Base-by-base conservation (phyloP, 2,329 filamentous ascomycete genomes). In the Fusarium keratoplasticum region DNA sequence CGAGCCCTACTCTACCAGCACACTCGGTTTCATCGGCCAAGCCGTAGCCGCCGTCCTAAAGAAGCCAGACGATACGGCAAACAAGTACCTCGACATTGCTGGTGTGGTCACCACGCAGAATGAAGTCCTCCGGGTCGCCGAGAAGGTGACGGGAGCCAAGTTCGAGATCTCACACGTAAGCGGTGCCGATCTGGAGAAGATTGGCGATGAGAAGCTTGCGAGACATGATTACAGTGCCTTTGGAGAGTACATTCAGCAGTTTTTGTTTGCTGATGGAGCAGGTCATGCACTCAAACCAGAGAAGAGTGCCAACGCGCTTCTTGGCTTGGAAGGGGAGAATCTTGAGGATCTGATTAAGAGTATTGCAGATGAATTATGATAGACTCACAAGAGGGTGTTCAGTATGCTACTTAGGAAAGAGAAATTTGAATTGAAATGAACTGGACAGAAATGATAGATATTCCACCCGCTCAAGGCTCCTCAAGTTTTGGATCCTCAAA, bases 401-500 rank as follows among this genome's bases (percentile, higher is more conserved):
- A 22, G 40, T 2, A 44, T 22, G 7, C 7, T 44, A 22, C 6
- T 11, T 2, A 44, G 2, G 3, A 5, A 44, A 25, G 20, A 44
- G 20, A 44, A 16, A 3, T 7, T 11, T 40, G 36, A n/a, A 38
- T 4, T 10, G 8, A 38, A n/a, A 38, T 35, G 6, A 18, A 18
- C 18, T 40, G n/a, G n/a, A n/a, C n/a, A n/a, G n/a, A 22, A 1
- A 22, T 25, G 4, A 9, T 22, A 4, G 22, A 1, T 8, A 18
- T 25, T 18, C 22, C 9, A 27, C 29, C 22, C 0, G 6, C 6
- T 44, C 22, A 59, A 31, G 22, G 16, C 13, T 20, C 58, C 10
- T 9, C 50, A 4, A 67, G 36, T 1, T 63, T 35, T 16, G 52
- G 40, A 22, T 67, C 65, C 29, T 64, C 52, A n/a, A 67, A 22